Base-by-base conservation (phyloP, 331 rosid species). In the Quercus lobata region DNA sequence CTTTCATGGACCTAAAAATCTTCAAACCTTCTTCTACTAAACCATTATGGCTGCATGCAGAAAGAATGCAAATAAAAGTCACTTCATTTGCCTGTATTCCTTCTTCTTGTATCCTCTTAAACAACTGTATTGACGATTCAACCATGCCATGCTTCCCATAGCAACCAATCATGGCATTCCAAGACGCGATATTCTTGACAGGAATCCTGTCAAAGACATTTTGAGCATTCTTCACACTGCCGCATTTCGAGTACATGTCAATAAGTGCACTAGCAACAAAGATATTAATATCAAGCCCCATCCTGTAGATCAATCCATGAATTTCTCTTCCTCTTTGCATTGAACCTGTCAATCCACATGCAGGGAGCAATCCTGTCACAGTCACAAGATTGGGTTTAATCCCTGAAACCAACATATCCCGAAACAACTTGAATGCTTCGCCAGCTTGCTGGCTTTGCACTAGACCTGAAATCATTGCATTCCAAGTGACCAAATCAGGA, bases 121-220 rank as follows among this genome's bases (percentile, higher is more conserved):
- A 85, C 75, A 90, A 81, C 21, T 80, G 87, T 32, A 90, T 24
- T 1, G 91, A 71, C 25, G 86, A 85, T 76, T 84, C 87, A 70
- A 84, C 83, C 92, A 85, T 82, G 58, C 97, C 94, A 24, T 85
- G 86, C 80, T 90, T 92, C 70, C 94, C 97, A 68, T 85, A 92
- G 85, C 91, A 92, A 70, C 87, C 90, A 30, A 92, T 90, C 91
- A 92, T 84, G 75, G 92, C 89, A 78, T 90, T 92, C 94, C 94
- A 92, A 22, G 89, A 85, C 0, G 80, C 91, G 73, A 88, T 71
- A 71, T 85, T 87, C 80, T 85, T 87, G 46, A 69, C 78, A 35
- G 35, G 74, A 79, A 84, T 83, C 55, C 52, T 78, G 73, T 92
- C 77, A 75, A 92, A 92, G 4, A 88, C 86, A 70, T 35, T 83